Percentiles rank a stretch among this genome's conserved stretches.
These are phyloP conservation scores for Areca catechu DNA, from an alignment of 176 grass and related monocot genomes.

Conservation along the genomic window DNA sequence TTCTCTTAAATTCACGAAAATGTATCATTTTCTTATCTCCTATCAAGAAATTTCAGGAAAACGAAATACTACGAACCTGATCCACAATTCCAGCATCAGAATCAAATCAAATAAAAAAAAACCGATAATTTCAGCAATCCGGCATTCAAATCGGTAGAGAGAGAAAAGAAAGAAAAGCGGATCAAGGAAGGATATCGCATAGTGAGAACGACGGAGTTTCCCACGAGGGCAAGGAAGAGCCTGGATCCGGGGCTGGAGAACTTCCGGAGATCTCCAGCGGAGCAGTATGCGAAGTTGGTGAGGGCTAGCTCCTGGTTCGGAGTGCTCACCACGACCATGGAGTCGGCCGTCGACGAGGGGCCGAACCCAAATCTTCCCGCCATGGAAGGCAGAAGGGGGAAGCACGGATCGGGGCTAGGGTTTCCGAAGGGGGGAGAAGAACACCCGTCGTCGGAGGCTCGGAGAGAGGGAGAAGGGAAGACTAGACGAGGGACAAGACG, in stretches of 20 bases:
- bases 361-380: conserved; percentile 17
- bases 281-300: conserved; percentile 78
- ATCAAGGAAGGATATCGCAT: conserved; percentile 71
- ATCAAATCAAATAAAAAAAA: neutral
- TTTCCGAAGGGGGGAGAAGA: no score
- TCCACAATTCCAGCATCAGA: neutral
- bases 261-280: conserved; percentile 46
- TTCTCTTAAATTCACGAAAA: no score
- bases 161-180: conserved; percentile 6
- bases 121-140: no score
- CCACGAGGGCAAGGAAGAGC: conserved; percentile 48
- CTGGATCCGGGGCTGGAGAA: conserved; percentile 36
- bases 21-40: neutral
- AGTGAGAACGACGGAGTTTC: conserved; percentile 68
- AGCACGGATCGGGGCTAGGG: neutral
- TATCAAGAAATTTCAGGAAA: no score
- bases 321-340: conserved; percentile 51
- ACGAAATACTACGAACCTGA: neutral
- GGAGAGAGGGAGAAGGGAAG: no score
- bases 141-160: no score
- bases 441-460: no score
- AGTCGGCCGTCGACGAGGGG: neutral
- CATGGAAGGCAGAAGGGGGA: conserved; percentile 7
- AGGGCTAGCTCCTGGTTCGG: conserved; percentile 86
- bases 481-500: no score